These are phyloP conservation scores for Didymellaceae sp. DNA, from an alignment of 2,329 filamentous ascomycete species.

Conservation along the genomic window DNA sequence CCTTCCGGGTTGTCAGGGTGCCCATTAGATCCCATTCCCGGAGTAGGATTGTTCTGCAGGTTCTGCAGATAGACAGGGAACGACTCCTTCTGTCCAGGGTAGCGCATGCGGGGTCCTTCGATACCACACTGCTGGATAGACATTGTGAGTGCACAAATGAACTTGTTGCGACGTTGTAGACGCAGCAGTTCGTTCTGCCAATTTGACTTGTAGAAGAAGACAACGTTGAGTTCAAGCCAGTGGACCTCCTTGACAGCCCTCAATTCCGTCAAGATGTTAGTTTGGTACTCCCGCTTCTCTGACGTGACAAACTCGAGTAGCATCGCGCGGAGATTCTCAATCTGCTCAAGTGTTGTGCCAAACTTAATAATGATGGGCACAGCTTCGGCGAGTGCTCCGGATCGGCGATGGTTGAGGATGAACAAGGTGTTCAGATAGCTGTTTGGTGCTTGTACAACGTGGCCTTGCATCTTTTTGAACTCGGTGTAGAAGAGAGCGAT, in stretches of 20 bases:
- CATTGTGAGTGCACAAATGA: slow-evolving; percentile 89
- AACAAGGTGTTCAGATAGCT: slow-evolving; percentile 91
- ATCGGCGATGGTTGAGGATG: slow-evolving; percentile 92
- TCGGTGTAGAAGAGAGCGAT: slow-evolving; percentile 93
- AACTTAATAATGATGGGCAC: slow-evolving; percentile 86
- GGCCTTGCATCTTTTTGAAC: slow-evolving; percentile 98
- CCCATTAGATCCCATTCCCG: slow-evolving; percentile 51
- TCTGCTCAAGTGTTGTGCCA: slow-evolving; percentile 81
- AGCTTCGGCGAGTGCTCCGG: slow-evolving; percentile 85
- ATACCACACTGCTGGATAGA: slow-evolving; percentile 84
- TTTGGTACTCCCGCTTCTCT: slow-evolving; percentile 89
- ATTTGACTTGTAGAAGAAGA: slow-evolving; percentile 98
- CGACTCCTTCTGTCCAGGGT: slow-evolving; percentile 70
- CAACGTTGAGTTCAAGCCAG: slow-evolving; percentile 85
- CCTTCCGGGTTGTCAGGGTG: slow-evolving; percentile 55
- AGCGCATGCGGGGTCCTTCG: slow-evolving; percentile 78
- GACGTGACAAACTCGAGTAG: slow-evolving; percentile 82
- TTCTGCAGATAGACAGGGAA: slow-evolving; percentile 71
- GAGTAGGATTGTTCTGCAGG: slow-evolving; percentile 53
- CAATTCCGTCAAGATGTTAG: slow-evolving; percentile 85
- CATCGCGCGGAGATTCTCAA: slow-evolving; percentile 78
- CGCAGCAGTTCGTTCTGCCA: slow-evolving; percentile 95
- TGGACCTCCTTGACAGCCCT: slow-evolving; percentile 81
- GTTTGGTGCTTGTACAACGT: slow-evolving; percentile 95
- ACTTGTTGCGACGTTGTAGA: slow-evolving; percentile 89